Conservation (phyloP, 495 filamentous ascomycete species). For the Aspergillus affinis region DNA sequence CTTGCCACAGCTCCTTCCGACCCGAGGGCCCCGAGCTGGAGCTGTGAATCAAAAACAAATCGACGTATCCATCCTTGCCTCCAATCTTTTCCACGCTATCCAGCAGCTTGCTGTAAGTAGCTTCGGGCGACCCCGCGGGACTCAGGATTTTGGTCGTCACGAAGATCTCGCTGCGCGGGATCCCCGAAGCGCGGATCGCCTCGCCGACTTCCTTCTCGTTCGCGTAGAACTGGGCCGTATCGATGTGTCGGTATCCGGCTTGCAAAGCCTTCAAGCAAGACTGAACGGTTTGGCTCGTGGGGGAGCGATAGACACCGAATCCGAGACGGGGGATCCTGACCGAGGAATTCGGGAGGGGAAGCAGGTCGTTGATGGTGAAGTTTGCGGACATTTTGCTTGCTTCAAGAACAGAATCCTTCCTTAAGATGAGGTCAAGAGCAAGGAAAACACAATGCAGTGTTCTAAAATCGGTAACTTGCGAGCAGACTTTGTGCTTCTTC, state of each 20-base stretch:
- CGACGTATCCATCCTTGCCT: conserved; percentile 63
- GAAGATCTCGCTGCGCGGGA: conserved; percentile 60
- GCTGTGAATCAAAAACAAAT: conserved; percentile 69
- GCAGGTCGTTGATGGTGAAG: conserved; percentile 48
- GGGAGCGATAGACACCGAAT: conserved; percentile 70
- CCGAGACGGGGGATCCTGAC: conserved; percentile 65
- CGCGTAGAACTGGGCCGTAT: conserved; percentile 69
- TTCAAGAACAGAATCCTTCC: background rate
- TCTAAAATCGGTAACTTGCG: background rate
- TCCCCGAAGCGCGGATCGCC: conserved; percentile 52
- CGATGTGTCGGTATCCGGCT: conserved; percentile 69
- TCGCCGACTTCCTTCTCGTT: conserved; percentile 68
- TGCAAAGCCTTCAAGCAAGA: conserved; percentile 62
- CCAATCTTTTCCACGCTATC: conserved; percentile 62
- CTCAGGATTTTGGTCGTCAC: conserved; percentile 66
- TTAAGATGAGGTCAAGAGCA: background rate
- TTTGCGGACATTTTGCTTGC: conserved; percentile 34
- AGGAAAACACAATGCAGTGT: background rate
- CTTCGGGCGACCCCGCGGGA: conserved; percentile 54
- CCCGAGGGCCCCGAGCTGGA: conserved; percentile 52
- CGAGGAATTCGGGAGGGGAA: conserved; percentile 55
- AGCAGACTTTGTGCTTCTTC: background rate
- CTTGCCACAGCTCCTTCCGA: conserved; percentile 63
- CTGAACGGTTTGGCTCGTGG: conserved; percentile 46
- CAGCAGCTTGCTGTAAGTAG: conserved; percentile 56